These are phyloP conservation scores for Murraya paniculata DNA, from an alignment of 345 rosid species.

Conservation along the genomic window DNA sequence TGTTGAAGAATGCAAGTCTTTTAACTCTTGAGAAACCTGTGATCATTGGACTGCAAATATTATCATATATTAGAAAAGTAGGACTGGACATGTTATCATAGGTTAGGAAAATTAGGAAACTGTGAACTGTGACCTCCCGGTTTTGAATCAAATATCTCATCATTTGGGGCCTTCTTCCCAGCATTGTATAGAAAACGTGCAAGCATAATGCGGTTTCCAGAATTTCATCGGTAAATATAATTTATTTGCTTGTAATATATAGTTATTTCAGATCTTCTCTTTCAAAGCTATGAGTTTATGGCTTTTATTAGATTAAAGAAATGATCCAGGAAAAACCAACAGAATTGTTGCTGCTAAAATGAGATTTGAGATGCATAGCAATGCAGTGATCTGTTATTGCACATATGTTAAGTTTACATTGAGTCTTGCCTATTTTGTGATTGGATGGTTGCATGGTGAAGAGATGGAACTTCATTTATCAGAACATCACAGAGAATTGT, in stretches of 20 bases:
- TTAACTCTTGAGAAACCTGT: neutral
- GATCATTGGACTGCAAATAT: too few species aligned
- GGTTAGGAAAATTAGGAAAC: neutral
- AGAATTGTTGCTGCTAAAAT: neutral
- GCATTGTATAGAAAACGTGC: neutral
- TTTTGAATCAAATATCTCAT: neutral
- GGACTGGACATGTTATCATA: neutral
- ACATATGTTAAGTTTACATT: too few species aligned
- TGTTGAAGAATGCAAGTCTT: neutral
- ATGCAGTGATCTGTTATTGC: neutral
- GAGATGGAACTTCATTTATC: too few species aligned
- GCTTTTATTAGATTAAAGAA: neutral
- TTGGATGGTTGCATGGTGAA: too few species aligned
- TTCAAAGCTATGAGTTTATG: neutral
- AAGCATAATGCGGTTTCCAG: neutral
- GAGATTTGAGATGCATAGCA: neutral
- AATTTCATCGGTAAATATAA: neutral
- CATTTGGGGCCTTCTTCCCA: neutral
- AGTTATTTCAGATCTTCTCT: neutral
- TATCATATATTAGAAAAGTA: neutral
- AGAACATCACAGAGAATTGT: too few species aligned
- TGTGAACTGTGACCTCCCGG: neutral
- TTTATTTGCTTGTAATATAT: neutral
- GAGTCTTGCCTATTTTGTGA: too few species aligned
- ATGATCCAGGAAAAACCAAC: neutral